A percentile compares a stretch with the other conserved stretches of the same genome.
Conservation (phyloP, 2,329 filamentous ascomycete genomes). For the Aspergillus ibericus region DNA sequence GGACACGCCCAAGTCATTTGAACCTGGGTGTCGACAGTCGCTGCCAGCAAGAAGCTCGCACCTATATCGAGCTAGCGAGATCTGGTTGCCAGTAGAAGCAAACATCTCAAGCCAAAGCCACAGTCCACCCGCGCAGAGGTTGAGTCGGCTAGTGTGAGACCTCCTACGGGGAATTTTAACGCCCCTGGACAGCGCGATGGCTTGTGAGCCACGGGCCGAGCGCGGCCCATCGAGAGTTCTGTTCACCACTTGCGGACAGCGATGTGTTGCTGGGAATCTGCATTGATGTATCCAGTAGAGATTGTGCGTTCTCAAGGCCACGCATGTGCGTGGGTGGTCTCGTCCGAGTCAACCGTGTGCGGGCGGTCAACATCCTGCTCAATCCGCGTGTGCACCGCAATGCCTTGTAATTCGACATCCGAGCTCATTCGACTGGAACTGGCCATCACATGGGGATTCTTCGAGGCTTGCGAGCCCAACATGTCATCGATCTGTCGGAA, state of each 20-base stretch:
- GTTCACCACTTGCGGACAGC: not conserved
- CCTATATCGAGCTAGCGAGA: not conserved
- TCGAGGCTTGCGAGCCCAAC: not conserved
- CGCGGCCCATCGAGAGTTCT: not conserved
- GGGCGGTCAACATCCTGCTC: constrained; percentile 1
- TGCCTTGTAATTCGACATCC: constrained; percentile 9
- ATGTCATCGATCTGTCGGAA: constrained; percentile 9
- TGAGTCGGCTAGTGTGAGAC: not conserved
- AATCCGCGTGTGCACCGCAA: constrained; percentile 9
- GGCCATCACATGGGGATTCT: not conserved
- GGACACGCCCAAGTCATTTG: not conserved
- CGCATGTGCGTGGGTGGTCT: not conserved
- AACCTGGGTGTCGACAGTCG: not conserved
- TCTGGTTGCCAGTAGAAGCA: not conserved
- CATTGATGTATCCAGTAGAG: not conserved
- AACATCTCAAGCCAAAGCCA: not conserved
- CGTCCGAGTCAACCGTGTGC: not conserved
- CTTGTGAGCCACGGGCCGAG: not conserved
- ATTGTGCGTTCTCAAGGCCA: not conserved
- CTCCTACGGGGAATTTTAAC: not conserved
- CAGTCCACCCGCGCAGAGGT: not conserved
- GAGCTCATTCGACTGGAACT: constrained; percentile 1
- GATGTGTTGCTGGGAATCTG: not conserved
- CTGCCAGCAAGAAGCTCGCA: not conserved
- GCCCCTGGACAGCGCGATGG: not conserved